These are phyloP conservation scores for Eryngium alpinum DNA, from an alignment of 140 eudicot species.

Conservation along the genomic window DNA sequence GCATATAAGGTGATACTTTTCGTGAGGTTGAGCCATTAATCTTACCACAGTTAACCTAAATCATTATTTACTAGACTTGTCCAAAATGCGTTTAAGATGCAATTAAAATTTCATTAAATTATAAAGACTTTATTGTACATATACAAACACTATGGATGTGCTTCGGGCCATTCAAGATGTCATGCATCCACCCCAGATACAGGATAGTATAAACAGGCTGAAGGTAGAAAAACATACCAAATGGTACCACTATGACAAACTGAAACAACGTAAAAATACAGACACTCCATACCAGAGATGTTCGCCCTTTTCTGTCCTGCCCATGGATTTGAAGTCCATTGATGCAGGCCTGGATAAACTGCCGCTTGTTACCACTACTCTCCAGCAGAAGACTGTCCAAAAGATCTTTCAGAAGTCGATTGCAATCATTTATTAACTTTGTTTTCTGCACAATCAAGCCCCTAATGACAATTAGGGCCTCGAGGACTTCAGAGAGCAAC, in stretches of 20 bases:
- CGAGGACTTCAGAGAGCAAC: constrained; percentile 83
- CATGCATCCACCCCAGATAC: not conserved
- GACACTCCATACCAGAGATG: constrained; percentile 56
- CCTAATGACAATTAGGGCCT: constrained; percentile 86
- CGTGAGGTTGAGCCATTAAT: not conserved
- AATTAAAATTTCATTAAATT: too few species aligned
- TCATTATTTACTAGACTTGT: too few species aligned
- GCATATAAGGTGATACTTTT: constrained; percentile 25
- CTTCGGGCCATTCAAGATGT: constrained; percentile 6
- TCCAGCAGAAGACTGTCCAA: constrained; percentile 91
- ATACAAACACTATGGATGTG: not conserved
- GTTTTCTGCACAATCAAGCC: constrained; percentile 97
- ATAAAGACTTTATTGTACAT: too few species aligned
- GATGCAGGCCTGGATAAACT: constrained; percentile 93
- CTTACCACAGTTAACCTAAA: not conserved
- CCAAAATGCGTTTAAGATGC: too few species aligned
- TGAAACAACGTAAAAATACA: not conserved
- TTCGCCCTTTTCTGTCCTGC: constrained; percentile 76
- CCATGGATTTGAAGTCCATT: constrained; percentile 81
- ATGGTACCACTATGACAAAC: not conserved
- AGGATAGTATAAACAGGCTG: not conserved
- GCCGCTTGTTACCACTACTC: constrained; percentile 83
- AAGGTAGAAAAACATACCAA: not conserved
- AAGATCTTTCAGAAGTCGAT: constrained; percentile 84
- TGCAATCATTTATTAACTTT: constrained; percentile 88